phyloP scores from a whole-genome alignment of 75 land plant species.

The Cupressus sempervirens region DNA sequence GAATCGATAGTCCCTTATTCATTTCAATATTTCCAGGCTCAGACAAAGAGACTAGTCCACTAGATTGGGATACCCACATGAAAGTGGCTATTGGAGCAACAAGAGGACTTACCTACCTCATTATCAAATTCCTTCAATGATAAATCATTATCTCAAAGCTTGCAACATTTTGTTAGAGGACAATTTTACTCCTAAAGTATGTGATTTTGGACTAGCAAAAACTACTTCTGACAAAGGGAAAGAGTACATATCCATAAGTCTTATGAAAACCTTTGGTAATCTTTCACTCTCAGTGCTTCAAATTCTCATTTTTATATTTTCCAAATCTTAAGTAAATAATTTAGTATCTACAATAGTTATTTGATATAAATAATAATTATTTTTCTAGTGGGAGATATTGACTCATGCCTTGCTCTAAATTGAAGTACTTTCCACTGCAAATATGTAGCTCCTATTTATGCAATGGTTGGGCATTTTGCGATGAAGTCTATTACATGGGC shows the following conservation, averaged over 20 bases:
- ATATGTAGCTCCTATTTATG: conserved; percentile 97
- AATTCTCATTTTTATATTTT: background rate
- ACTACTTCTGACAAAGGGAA: conserved; percentile 78
- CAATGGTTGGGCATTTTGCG: conserved; percentile 98
- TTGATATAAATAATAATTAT: background rate
- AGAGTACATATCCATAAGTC: conserved; percentile 81
- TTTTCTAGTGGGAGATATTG: background rate
- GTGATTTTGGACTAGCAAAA: conserved; percentile 94
- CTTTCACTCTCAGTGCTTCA: background rate
- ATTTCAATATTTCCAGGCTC: conserved; percentile 34
- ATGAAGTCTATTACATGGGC: conserved; percentile 96
- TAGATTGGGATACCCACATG: conserved; percentile 86
- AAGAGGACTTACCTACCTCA: conserved; percentile 91
- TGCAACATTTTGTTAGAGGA: conserved; percentile 82
- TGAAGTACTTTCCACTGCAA: conserved; percentile 31
- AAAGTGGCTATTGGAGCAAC: conserved; percentile 97
- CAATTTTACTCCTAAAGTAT: conserved; percentile 90
- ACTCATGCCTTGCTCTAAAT: background rate
- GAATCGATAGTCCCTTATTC: too few species aligned
- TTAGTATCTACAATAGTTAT: background rate
- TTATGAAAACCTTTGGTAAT: conserved; percentile 99
- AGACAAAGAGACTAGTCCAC: conserved; percentile 48
- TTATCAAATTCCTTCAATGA: conserved; percentile 92
- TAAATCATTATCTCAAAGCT: conserved; percentile 89
- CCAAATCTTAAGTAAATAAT: background rate